These are phyloP conservation scores for Termitomyces sp. DNA, from an alignment of 768 basidiomycete species.

Conservation along the genomic window DNA sequence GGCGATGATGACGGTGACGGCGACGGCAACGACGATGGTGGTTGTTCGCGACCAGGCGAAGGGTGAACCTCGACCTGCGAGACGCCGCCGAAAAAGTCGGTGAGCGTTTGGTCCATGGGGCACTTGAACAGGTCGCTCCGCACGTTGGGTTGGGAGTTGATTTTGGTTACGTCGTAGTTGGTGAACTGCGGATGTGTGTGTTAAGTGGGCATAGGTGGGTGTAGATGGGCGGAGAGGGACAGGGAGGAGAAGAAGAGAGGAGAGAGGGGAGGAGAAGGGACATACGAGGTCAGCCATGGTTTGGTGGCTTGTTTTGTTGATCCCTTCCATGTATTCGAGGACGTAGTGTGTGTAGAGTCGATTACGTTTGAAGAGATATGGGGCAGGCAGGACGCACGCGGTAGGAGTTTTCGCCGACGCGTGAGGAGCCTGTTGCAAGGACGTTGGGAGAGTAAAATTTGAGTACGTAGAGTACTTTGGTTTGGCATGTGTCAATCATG, in stretches of 20 bases:
- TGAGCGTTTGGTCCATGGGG: conserved; percentile 58
- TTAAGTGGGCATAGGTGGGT: too few relatives aligned
- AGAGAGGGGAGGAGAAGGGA: too few relatives aligned
- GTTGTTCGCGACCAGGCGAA: not conserved
- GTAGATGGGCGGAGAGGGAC: too few relatives aligned
- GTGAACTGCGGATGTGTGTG: conserved; percentile 56
- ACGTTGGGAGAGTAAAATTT: conserved; percentile 94
- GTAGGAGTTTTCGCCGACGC: conserved; percentile 87
- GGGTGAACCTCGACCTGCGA: conserved; percentile 71
- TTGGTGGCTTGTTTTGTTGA: conserved; percentile 77
- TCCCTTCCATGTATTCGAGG: too few relatives aligned
- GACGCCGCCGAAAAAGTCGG: conserved; percentile 89
- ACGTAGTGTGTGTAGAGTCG: too few relatives aligned
- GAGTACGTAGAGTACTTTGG: conserved; percentile 97
- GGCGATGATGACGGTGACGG: too few relatives aligned
- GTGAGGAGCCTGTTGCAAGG: conserved; percentile 85
- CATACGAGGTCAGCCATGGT: conserved; percentile 83
- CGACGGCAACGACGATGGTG: too few relatives aligned
- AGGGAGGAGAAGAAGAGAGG: too few relatives aligned
- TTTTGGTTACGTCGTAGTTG: conserved; percentile 68
- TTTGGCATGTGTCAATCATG: conserved; percentile 99
- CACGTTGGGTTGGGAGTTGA: conserved; percentile 88
- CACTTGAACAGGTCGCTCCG: conserved; percentile 79
- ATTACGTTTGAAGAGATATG: conserved; percentile 31
- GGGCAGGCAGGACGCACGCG: conserved; percentile 57